phyloP scores from a whole-genome alignment of 768 basidiomycete genomes.

The Clavulina sp. region DNA sequence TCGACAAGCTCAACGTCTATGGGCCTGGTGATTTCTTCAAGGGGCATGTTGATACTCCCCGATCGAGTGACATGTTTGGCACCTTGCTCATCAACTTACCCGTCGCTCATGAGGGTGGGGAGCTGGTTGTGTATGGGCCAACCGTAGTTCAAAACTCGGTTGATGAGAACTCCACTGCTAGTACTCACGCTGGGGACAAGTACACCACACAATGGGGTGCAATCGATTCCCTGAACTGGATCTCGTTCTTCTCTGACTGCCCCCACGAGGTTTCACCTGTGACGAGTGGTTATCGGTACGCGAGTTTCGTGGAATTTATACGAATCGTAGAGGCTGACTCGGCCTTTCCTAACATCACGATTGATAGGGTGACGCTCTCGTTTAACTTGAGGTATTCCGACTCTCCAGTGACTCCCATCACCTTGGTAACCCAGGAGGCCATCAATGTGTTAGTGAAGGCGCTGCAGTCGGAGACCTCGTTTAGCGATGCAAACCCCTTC shows the following conservation, averaged over 20 bases:
- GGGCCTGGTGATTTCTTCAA: constrained; percentile 30
- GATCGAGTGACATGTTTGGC: constrained; percentile 29
- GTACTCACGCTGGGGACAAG: constrained; percentile 5
- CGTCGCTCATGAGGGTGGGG: constrained; percentile 29
- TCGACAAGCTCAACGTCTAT: constrained; percentile 11
- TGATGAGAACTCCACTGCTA: no score
- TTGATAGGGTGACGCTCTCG: no score
- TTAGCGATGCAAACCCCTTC: no score
- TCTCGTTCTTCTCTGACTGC: constrained; percentile 29
- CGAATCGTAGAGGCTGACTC: no score
- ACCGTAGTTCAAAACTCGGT: constrained; percentile 9
- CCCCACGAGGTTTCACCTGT: constrained; percentile 30
- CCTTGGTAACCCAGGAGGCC: no score
- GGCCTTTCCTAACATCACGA: no score
- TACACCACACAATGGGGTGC: neutral
- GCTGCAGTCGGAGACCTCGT: no score
- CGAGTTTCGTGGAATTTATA: no score
- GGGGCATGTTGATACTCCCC: constrained; percentile 32
- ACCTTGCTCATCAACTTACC: constrained; percentile 37
- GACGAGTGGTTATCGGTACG: constrained; percentile 22
- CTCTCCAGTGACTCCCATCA: no score
- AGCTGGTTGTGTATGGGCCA: constrained; percentile 24
- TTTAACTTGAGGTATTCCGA: no score
- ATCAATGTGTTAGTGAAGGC: no score
- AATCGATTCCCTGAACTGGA: constrained; percentile 18